These are phyloP conservation scores for Dittrichia graveolens DNA, from an alignment of 129 eudicot species.

Conservation along the genomic window DNA sequence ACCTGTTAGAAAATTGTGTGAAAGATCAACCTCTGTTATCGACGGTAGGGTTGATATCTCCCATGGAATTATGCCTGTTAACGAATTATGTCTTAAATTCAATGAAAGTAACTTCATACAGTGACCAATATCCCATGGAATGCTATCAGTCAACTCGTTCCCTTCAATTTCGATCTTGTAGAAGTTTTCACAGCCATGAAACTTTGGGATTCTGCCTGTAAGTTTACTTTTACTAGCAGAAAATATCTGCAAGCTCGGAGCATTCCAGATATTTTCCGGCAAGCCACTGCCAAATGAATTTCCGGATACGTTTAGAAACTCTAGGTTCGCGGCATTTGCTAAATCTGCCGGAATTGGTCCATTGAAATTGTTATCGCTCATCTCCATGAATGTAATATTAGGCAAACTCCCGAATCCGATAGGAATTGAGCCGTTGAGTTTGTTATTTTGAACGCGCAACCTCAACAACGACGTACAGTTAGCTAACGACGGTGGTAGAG, in stretches of 20 bases:
- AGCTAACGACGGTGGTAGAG: constrained; percentile 61
- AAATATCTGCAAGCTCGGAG: constrained; percentile 73
- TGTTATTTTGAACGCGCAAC: constrained; percentile 68
- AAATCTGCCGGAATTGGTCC: constrained; percentile 77
- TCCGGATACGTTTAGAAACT: constrained; percentile 66
- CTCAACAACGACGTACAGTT: constrained; percentile 73
- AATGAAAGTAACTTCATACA: constrained; percentile 75
- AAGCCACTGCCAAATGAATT: constrained; percentile 50
- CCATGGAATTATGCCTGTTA: constrained; percentile 97
- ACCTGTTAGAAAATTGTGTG: constrained; percentile 74
- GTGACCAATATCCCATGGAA: constrained; percentile 93
- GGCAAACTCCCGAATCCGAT: constrained; percentile 67
- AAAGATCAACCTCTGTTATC: constrained; percentile 83
- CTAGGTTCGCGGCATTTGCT: constrained; percentile 55
- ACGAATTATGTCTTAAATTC: constrained; percentile 53
- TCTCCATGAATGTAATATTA: constrained; percentile 69
- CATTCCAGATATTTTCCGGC: constrained; percentile 78
- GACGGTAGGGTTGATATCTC: constrained; percentile 88
- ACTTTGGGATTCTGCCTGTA: constrained; percentile 72
- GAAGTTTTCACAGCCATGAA: constrained; percentile 65
- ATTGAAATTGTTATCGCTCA: constrained; percentile 64
- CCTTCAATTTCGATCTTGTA: constrained; percentile 78
- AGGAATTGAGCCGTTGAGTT: constrained; percentile 75
- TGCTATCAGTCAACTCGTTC: constrained; percentile 62
- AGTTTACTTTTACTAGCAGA: constrained; percentile 59